phyloP scores from a whole-genome alignment of 495 filamentous ascomycete genomes.

The Geoglossum glabrum region DNA sequence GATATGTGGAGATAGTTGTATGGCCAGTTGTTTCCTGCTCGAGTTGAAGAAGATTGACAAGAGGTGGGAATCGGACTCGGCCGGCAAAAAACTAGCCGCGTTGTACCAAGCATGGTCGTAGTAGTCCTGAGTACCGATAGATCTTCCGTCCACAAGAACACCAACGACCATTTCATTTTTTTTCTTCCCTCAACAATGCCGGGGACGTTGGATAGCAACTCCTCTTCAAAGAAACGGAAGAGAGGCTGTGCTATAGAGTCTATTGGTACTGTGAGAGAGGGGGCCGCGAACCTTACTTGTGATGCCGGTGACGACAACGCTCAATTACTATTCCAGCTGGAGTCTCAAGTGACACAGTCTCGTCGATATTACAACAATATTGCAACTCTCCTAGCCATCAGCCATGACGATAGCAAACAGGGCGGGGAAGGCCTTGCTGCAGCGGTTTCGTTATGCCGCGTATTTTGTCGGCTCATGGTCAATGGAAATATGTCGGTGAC shows the following conservation, averaged over 20 bases:
- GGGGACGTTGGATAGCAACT: neutral
- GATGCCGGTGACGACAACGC: constrained; percentile 23
- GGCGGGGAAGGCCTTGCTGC: constrained; percentile 31
- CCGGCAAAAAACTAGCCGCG: neutral
- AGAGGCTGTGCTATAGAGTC: constrained; percentile 2
- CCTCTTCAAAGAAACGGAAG: constrained; percentile 14
- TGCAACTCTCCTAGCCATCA: constrained; percentile 42
- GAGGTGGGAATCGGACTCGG: neutral
- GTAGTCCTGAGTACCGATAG: neutral
- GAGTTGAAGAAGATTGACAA: neutral
- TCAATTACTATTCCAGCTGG: constrained; percentile 42
- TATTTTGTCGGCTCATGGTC: constrained; percentile 69
- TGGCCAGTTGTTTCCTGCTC: neutral
- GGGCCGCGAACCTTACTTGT: neutral
- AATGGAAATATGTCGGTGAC: constrained; percentile 47
- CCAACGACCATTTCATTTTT: too few relatives aligned
- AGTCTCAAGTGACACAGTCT: constrained; percentile 61
- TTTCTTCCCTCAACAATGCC: constrained; percentile 5
- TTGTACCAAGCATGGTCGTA: neutral
- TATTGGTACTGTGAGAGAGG: neutral
- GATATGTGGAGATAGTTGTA: constrained; percentile 22
- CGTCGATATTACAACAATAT: constrained; percentile 89
- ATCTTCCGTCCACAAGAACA: neutral
- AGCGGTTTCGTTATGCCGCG: constrained; percentile 63
- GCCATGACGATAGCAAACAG: constrained; percentile 25